Percentiles rank a stretch among this genome's conserved stretches.
Evolutionary conservation across 1,284 basidiomycete species (phyloP).

Genomic region (Macrocybe sp.): DNA sequence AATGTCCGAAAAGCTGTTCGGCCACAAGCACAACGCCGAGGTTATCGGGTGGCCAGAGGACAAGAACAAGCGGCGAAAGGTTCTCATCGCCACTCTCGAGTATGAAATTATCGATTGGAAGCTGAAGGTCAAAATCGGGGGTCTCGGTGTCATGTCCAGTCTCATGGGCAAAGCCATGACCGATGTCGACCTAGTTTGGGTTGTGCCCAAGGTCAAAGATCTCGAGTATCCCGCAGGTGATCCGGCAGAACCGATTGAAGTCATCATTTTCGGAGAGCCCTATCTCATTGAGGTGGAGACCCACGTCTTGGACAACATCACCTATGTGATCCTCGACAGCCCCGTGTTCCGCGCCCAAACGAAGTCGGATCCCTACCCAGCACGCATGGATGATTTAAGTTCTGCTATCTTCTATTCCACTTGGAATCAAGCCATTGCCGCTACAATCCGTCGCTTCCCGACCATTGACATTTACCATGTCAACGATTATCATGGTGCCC

Average conservation of each 20-base stretch:
- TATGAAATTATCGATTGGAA: slow-evolving; percentile 97
- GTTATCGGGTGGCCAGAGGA: slow-evolving; percentile 93
- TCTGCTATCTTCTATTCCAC: slow-evolving; percentile 96
- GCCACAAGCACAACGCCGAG: slow-evolving; percentile 51
- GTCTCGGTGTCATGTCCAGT: slow-evolving; percentile 93
- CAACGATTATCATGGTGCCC: slow-evolving; percentile 90
- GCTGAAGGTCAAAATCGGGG: slow-evolving; percentile 94
- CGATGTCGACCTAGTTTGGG: slow-evolving; percentile 91
- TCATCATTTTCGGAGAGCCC: slow-evolving; percentile 91
- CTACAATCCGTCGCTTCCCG: slow-evolving; percentile 78
- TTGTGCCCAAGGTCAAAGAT: slow-evolving; percentile 91
- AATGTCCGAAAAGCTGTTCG: slow-evolving; percentile 63
- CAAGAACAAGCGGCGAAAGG: slow-evolving; percentile 82
- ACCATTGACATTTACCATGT: slow-evolving; percentile 87
- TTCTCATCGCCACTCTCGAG: slow-evolving; percentile 87
- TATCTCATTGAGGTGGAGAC: slow-evolving; percentile 94
- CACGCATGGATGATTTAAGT: slow-evolving; percentile 92
- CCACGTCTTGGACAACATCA: slow-evolving; percentile 89
- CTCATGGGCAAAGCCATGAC: slow-evolving; percentile 97
- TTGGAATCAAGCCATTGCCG: slow-evolving; percentile 94
- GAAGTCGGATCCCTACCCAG: slow-evolving; percentile 89
- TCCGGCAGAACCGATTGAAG: slow-evolving; percentile 87
- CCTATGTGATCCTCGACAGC: slow-evolving; percentile 87
- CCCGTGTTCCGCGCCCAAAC: slow-evolving; percentile 95
- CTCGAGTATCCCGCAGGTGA: slow-evolving; percentile 89